Conservation (phyloP, 306 rosid species). For the Mimosa pudica region DNA sequence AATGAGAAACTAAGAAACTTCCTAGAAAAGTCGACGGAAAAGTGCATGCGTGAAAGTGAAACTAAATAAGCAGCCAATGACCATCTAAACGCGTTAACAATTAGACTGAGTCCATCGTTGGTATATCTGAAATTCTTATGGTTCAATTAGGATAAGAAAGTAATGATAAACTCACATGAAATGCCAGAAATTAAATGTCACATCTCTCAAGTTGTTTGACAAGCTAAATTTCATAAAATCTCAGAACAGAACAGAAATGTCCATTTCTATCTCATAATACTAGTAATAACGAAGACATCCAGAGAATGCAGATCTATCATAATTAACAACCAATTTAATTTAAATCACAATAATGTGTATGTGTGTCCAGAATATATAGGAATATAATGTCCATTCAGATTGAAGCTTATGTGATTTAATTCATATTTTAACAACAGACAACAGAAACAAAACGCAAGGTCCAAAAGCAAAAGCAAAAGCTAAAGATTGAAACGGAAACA, state of each 20-base stretch:
- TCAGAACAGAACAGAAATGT: neutral
- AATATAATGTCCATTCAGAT: too few species aligned
- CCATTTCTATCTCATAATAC: neutral
- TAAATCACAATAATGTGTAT: neutral
- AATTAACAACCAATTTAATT: neutral
- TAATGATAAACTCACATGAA: neutral
- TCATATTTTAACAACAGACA: too few species aligned
- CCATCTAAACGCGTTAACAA: neutral
- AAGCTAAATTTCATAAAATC: neutral
- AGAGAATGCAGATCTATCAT: neutral
- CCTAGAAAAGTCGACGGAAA: neutral
- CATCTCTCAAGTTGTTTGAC: neutral
- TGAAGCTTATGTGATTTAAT: too few species aligned
- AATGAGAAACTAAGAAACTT: too few species aligned
- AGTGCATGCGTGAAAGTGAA: neutral
- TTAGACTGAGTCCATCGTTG: neutral
- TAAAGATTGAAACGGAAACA: neutral
- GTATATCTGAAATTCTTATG: neutral
- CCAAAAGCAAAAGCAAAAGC: neutral
- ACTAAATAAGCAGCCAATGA: neutral
- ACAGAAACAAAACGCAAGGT: neutral
- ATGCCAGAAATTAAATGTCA: neutral
- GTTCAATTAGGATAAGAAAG: neutral
- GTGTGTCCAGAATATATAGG: too few species aligned
- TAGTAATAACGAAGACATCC: neutral